Conservation (phyloP, 148 eudicot species). For the Pouteria glomerata region DNA sequence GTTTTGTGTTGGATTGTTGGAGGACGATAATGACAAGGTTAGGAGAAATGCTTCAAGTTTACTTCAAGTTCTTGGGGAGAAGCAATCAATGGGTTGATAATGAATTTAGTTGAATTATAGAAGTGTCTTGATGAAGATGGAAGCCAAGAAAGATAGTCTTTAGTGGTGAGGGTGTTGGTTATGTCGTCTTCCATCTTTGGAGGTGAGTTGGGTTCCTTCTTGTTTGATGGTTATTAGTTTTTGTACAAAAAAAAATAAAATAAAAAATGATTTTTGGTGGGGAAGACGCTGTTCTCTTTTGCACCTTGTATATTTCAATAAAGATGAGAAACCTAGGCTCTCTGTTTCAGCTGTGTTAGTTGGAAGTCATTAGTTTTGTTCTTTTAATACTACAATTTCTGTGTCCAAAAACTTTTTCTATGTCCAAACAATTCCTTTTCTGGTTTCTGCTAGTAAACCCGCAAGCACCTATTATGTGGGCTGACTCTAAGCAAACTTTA, state of each 20-base stretch:
- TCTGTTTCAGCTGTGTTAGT: constrained; percentile 12
- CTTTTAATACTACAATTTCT: background rate
- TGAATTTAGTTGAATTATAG: constrained; percentile 2
- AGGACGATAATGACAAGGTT: constrained; percentile 83
- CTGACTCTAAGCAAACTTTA: background rate
- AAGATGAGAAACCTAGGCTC: constrained; percentile 6
- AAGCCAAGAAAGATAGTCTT: background rate
- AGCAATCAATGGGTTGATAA: constrained; percentile 17
- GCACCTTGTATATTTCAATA: constrained; percentile 28
- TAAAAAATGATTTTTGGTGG: constrained; percentile 10
- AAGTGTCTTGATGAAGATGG: constrained; percentile 6
- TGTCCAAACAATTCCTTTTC: background rate
- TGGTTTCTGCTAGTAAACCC: too few relatives aligned
- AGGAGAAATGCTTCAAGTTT: constrained; percentile 67
- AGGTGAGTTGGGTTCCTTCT: constrained; percentile 19
- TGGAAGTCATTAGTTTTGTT: background rate
- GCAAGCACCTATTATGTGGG: too few relatives aligned
- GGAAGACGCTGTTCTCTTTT: constrained; percentile 1
- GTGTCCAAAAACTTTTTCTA: background rate
- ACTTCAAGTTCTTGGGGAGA: constrained; percentile 57
- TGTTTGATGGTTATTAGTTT: constrained; percentile 25
- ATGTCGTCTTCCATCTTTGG: constrained; percentile 15
- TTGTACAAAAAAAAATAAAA: too few relatives aligned
- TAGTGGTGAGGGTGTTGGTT: constrained; percentile 3
- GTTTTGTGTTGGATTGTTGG: constrained; percentile 59